A percentile compares a stretch with the other conserved stretches of the same genome.
These are phyloP conservation scores for Ganoderma lingzhi DNA, from an alignment of 1,284 basidiomycete genomes.

Conservation along the genomic window DNA sequence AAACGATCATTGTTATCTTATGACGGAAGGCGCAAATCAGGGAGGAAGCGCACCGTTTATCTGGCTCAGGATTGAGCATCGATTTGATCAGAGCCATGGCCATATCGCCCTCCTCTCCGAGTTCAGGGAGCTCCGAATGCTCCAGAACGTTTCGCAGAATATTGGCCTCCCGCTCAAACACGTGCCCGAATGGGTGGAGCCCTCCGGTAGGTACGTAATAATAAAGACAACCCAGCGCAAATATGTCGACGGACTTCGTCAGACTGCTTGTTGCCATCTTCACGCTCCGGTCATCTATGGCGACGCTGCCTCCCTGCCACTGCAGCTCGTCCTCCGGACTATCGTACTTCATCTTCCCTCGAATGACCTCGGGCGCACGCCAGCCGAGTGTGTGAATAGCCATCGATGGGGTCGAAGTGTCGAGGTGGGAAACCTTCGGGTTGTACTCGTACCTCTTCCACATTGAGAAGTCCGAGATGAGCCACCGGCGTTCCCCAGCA, in stretches of 20 bases:
- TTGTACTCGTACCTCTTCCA: conserved; percentile 93
- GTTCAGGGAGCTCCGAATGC: conserved; percentile 61
- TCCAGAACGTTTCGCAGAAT: conserved; percentile 84
- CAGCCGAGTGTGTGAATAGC: conserved; percentile 94
- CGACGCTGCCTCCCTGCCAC: conserved; percentile 67
- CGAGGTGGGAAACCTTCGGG: conserved; percentile 84
- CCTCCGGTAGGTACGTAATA: conserved; percentile 92
- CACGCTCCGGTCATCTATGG: conserved; percentile 40
- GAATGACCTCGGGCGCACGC: conserved; percentile 93
- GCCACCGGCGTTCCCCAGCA: conserved; percentile 73
- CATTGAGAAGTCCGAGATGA: conserved; percentile 95
- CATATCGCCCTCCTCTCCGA: conserved; percentile 92
- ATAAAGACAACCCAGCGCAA: conserved; percentile 92
- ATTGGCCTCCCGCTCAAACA: conserved; percentile 91
- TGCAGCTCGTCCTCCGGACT: conserved; percentile 74
- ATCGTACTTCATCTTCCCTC: conserved; percentile 90
- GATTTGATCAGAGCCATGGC: conserved; percentile 79
- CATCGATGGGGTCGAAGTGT: conserved; percentile 81
- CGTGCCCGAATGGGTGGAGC: conserved; percentile 90
- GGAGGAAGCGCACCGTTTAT: conserved; percentile 62
- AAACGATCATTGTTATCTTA: background rate
- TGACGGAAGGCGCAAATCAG: background rate
- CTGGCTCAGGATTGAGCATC: conserved; percentile 85
- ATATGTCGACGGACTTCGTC: conserved; percentile 94
- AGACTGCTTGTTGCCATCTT: conserved; percentile 56